Evolutionary conservation across 2,329 filamentous ascomycete genomes (phyloP), one percentile per base, ranked within the genome.

Genomic region (Neonectria neomacrospora): DNA sequence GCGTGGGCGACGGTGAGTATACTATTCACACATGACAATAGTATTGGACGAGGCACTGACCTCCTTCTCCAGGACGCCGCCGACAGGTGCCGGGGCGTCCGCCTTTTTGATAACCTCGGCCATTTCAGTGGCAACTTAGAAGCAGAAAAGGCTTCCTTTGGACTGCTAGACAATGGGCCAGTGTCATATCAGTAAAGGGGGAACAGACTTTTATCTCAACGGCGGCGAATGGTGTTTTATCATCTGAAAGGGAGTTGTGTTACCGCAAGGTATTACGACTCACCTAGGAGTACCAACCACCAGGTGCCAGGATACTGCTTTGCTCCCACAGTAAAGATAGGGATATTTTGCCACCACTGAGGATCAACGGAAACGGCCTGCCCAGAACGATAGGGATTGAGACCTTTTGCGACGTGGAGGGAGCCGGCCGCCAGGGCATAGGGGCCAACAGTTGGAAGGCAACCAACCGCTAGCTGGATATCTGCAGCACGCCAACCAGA

Each of bases 21-120:
- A 32, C 16, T 16, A 10, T 20, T 30, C 11, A 18, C n/a, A 32
- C 9, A 30, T 4, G 16, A 12, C 9, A 48, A n/a, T 8, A 30
- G 11, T 22, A 20, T 12, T 8, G n/a, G 11, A 50, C 20, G n/a
- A 18, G 32, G 1, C 6, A 32, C 28, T 11, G 26, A 50, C 47
- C 47, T 50, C 47, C 18, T 34, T 50, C 47, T 50, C 47, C 11
- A 50, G 26, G 47, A 50, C n/a, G 47, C 47, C 47, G 5, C 47
- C 28, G 47, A 28, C 47, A 20, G 26, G 16, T 0, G 26, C 47
- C 47, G 28, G 28, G 47, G 28, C 28, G 47, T 50, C 47, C n/a
- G 26, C 18, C 47, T 50, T 47, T 20, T 47, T 20, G 26, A 50
- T 32, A 50, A 50, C 26, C 26, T 50, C 47, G 28, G 47, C 28